Evolutionary conservation across 1,284 basidiomycete genomes (phyloP).

Genomic region (Naganishia sp.): DNA sequence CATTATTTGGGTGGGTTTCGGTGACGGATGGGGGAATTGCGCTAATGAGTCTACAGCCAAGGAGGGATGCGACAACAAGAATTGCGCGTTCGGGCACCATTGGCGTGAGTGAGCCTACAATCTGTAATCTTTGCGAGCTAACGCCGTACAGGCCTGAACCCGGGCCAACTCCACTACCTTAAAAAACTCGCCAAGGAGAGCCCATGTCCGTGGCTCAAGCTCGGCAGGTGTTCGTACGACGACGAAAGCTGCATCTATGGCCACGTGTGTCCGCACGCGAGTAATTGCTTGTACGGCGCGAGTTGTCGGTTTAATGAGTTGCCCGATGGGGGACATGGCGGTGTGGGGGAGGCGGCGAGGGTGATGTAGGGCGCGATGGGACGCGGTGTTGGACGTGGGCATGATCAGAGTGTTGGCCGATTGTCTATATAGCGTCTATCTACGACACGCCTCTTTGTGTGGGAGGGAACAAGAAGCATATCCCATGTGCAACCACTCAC

Average conservation of each 20-base stretch:
- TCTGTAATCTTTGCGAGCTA: neutral
- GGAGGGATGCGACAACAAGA: constrained; percentile 28
- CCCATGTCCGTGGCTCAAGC: constrained; percentile 30
- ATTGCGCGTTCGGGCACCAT: constrained; percentile 27
- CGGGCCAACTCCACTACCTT: constrained; percentile 28
- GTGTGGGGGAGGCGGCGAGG: constrained; percentile 12
- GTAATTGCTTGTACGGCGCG: constrained; percentile 24
- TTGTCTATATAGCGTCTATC: too few relatives aligned
- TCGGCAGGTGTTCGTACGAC: constrained; percentile 26
- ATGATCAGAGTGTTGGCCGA: too few relatives aligned
- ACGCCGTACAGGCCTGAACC: constrained; percentile 15
- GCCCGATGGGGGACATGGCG: constrained; percentile 27
- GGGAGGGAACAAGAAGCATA: too few relatives aligned
- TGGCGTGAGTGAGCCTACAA: constrained; percentile 5
- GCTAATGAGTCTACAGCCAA: constrained; percentile 6
- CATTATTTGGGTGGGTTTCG: constrained; percentile 27
- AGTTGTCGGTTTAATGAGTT: constrained; percentile 30
- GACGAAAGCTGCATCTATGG: constrained; percentile 30
- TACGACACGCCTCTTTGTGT: too few relatives aligned
- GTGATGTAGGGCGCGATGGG: constrained; percentile 8
- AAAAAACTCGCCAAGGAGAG: constrained; percentile 25
- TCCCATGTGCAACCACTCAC: too few relatives aligned
- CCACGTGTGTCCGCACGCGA: constrained; percentile 28
- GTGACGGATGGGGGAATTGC: neutral
- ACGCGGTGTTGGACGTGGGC: too few relatives aligned